Evolutionary conservation across 129 eudicot species (phyloP).

Genomic region (Tanacetum coccineum): DNA sequence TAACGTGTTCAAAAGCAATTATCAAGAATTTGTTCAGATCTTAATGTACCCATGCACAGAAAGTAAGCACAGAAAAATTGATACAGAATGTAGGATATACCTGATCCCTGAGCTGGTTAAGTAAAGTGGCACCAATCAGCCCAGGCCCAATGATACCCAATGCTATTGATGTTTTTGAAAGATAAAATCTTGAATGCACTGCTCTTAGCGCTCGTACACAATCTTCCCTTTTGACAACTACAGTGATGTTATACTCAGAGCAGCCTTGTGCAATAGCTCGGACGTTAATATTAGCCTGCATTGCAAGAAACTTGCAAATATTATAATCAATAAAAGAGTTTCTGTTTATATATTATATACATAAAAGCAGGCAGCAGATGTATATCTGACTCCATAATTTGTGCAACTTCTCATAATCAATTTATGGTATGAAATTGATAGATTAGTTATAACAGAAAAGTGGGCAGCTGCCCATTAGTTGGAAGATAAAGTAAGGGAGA

Average conservation of each 20-base stretch:
- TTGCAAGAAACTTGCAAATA: conserved; percentile 4
- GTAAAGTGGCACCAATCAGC: conserved; percentile 92
- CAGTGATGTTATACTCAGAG: conserved; percentile 92
- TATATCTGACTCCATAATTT: background rate
- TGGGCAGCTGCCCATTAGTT: background rate
- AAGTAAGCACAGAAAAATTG: background rate
- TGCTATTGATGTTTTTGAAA: conserved; percentile 87
- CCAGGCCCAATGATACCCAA: conserved; percentile 99
- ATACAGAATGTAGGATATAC: conserved; percentile 32
- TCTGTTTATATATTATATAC: background rate
- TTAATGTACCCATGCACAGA: background rate
- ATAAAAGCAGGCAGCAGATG: conserved; percentile 5
- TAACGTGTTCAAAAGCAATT: conserved; percentile 13
- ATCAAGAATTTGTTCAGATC: background rate
- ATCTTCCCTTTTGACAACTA: conserved; percentile 91
- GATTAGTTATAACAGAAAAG: too few species aligned
- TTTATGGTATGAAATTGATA: too few species aligned
- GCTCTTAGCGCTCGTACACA: conserved; percentile 91
- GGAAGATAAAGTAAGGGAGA: background rate
- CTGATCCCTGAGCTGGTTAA: conserved; percentile 94
- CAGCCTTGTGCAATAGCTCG: conserved; percentile 99
- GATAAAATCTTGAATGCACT: conserved; percentile 94
- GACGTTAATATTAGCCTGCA: conserved; percentile 90
- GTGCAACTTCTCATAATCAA: too few species aligned
- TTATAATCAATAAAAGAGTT: background rate